phyloP scores from a whole-genome alignment of 139 green algal genomes.

The Tetradesmus obliquus region DNA sequence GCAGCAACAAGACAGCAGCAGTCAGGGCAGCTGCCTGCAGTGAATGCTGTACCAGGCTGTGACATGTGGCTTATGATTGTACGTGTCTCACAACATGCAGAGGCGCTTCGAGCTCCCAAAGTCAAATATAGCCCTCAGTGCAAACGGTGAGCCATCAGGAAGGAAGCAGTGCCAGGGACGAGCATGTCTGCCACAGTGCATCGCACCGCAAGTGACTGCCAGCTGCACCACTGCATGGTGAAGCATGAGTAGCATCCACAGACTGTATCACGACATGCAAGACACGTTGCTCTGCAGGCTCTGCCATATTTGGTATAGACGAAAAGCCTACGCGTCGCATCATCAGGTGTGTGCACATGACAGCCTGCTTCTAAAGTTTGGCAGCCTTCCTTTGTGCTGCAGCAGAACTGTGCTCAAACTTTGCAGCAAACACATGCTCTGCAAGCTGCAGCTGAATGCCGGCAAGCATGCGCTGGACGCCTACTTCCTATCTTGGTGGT shows the following conservation, averaged over 20 bases:
- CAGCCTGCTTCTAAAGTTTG: background rate
- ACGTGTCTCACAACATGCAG: background rate
- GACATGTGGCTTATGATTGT: background rate
- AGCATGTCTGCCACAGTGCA: background rate
- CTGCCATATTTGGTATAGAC: background rate
- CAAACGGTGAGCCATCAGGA: background rate
- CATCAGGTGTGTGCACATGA: conserved; percentile 18
- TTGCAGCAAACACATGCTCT: background rate
- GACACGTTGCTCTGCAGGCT: background rate
- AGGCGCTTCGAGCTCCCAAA: background rate
- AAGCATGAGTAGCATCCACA: no score
- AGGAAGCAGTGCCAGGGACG: background rate
- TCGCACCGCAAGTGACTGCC: background rate
- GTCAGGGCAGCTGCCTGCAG: background rate
- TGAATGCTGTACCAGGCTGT: background rate
- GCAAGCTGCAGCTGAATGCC: background rate
- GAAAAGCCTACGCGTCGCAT: conserved; percentile 18
- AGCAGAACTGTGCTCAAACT: background rate
- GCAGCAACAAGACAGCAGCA: background rate
- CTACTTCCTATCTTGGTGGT: background rate
- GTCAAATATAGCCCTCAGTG: background rate
- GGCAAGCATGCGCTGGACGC: background rate
- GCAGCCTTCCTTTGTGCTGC: no score
- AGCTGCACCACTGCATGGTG: background rate
- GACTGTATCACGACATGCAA: no score